Base-by-base conservation (phyloP, 371 early-diverging fungal genomes). In the Caulochytrium protostelioides region DNA sequence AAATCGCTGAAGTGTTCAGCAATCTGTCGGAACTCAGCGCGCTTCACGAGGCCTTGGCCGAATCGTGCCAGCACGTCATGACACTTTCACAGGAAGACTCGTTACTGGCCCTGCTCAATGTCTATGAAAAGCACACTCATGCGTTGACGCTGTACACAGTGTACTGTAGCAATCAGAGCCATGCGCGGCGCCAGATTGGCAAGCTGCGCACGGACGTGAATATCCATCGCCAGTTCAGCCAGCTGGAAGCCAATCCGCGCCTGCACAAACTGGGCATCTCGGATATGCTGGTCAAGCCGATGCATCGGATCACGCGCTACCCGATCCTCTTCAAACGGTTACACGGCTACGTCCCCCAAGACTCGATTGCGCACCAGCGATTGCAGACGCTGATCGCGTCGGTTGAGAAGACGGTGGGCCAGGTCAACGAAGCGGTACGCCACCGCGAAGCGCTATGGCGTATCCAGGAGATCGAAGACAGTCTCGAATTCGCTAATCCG, bases 261-360 rank as follows among this genome's bases (percentile, higher is more conserved):
- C 52, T 59, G n/a, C 27, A 50, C 17, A 59, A 57, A 32, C 47
- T 50, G 3, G 36, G 37, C 10, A 32, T 63, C 19, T 47, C 57
- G 27, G 64, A 63, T 22, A 30, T 63, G 36, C 41, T 63, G 1
- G 41, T 58, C 25, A 47, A 55, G 29, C 64, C 64, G 5, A 55
- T 63, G 58, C 64, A 63, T 27, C 43, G 57, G 27, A 46, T 58
- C 28, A 60, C 64, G 0, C 41, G 58, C 14, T 59, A 57, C 33
- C 59, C 60, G 8, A 40, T 64, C 2, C 42, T 64, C 15, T 44
- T 64, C 6, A 51, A 52, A 28, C 34, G 59, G 19, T 35, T 59
- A 19, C 25, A 47, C 17, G 34, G 47, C 10, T 22, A 42, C 16
- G 34, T 42, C 9, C 35, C 38, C 1, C 39, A 37, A 27, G 32